These are phyloP conservation scores for Amanita thiersii DNA, from an alignment of 768 basidiomycete genomes.

Conservation along the genomic window DNA sequence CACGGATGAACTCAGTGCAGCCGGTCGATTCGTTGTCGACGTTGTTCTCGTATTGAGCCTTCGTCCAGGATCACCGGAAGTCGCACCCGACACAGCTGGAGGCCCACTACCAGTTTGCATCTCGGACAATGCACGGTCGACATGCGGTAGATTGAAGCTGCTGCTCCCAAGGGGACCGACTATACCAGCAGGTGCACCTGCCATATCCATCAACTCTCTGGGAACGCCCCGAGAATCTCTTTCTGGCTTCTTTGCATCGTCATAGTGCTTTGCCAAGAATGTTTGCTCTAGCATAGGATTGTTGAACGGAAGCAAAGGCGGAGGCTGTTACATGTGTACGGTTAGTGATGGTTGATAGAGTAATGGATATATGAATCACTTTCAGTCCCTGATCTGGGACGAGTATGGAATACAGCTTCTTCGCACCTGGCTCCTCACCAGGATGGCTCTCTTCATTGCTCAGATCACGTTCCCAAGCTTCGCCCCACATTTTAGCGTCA, in stretches of 20 bases:
- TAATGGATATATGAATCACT: constrained; percentile 31
- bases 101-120: constrained; percentile 64
- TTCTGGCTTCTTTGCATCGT: constrained; percentile 84
- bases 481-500: constrained; percentile 72
- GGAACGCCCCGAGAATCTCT: constrained; percentile 86
- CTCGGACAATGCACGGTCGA: constrained; percentile 80
- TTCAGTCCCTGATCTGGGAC: constrained; percentile 73
- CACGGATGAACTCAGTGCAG: constrained; percentile 27
- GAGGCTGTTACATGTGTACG: constrained; percentile 31
- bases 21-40: constrained; percentile 29
- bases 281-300: constrained; percentile 81
- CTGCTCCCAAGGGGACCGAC: constrained; percentile 91
- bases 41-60: constrained; percentile 22
- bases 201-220: constrained; percentile 62
- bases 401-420: constrained; percentile 57
- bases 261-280: constrained; percentile 88
- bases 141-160: constrained; percentile 78
- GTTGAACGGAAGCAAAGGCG: constrained; percentile 68
- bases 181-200: constrained; percentile 58
- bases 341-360: neutral
- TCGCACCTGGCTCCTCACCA: constrained; percentile 49
- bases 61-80: constrained; percentile 19
- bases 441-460: constrained; percentile 35
- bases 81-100: constrained; percentile 17
- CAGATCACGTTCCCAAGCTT: constrained; percentile 73